Conservation (phyloP, 345 rosid species). For the Moricandia moricandioides region DNA sequence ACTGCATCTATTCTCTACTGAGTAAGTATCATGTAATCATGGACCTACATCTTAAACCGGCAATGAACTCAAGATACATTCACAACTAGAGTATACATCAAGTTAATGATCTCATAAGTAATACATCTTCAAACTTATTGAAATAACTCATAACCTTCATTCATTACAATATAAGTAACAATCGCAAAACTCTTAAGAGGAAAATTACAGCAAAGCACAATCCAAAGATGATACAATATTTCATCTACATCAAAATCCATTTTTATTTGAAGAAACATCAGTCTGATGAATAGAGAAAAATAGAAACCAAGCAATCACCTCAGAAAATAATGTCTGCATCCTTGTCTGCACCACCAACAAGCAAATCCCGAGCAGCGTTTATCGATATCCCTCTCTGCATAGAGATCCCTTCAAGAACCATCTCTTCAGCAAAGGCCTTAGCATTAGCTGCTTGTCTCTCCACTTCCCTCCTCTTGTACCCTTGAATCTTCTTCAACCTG, state of each 20-base stretch:
- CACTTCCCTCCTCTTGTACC: too few species aligned
- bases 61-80: not conserved
- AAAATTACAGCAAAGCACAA: not conserved
- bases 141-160: not conserved
- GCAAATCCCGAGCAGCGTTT: constrained; percentile 55
- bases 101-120: not conserved
- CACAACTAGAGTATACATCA: too few species aligned
- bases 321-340: constrained; percentile 83
- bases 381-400: constrained; percentile 69
- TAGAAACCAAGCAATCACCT: constrained; percentile 14
- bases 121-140: not conserved
- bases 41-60: not conserved
- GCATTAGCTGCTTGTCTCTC: constrained; percentile 7
- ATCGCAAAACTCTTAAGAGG: not conserved
- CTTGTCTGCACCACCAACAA: constrained; percentile 55
- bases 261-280: not conserved
- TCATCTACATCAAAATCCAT: not conserved
- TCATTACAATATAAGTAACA: not conserved
- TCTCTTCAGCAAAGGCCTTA: constrained; percentile 63
- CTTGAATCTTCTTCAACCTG: constrained; percentile 44
- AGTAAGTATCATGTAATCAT: not conserved
- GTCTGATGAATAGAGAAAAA: not conserved
- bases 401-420: constrained; percentile 63
- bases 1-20: not conserved
- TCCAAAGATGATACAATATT: not conserved